Conservation (phyloP, 1,284 basidiomycete species). For the Exobasidium cylindrosporum region DNA sequence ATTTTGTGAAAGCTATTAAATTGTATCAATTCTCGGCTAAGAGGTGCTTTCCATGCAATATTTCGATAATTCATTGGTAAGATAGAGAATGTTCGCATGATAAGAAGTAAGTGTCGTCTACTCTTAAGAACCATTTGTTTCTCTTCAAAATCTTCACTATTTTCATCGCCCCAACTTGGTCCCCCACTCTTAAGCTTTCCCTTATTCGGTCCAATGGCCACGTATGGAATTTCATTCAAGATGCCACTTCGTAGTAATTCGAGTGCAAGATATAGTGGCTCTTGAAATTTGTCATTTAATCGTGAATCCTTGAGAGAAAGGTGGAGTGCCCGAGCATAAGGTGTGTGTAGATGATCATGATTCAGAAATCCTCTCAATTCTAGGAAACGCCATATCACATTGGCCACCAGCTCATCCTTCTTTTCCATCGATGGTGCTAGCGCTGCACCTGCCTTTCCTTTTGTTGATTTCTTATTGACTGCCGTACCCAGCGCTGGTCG, state of each 20-base stretch:
- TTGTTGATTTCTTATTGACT: neutral
- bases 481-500: constrained; percentile 9
- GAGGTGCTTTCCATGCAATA: constrained; percentile 67
- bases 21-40: constrained; percentile 90
- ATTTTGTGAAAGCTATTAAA: constrained; percentile 97
- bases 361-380: constrained; percentile 94
- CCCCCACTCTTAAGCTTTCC: constrained; percentile 85
- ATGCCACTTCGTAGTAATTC: constrained; percentile 85
- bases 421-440: constrained; percentile 69
- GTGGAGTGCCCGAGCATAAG: constrained; percentile 80
- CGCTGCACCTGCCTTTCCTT: constrained; percentile 8
- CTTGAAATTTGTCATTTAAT: constrained; percentile 97
- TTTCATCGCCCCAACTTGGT: constrained; percentile 78
- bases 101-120: constrained; percentile 71
- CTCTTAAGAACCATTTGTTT: constrained; percentile 57
- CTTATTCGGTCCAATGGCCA: constrained; percentile 56
- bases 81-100: constrained; percentile 92
- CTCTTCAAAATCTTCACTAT: constrained; percentile 60
- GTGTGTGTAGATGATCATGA: constrained; percentile 77
- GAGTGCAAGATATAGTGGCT: constrained; percentile 84
- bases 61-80: constrained; percentile 84
- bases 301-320: constrained; percentile 72
- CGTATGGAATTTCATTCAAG: constrained; percentile 86
- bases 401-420: constrained; percentile 97
- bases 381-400: constrained; percentile 96